These are phyloP conservation scores for Geranomyces variabilis DNA, from an alignment of 192 early-diverging fungal species.

Conservation along the genomic window DNA sequence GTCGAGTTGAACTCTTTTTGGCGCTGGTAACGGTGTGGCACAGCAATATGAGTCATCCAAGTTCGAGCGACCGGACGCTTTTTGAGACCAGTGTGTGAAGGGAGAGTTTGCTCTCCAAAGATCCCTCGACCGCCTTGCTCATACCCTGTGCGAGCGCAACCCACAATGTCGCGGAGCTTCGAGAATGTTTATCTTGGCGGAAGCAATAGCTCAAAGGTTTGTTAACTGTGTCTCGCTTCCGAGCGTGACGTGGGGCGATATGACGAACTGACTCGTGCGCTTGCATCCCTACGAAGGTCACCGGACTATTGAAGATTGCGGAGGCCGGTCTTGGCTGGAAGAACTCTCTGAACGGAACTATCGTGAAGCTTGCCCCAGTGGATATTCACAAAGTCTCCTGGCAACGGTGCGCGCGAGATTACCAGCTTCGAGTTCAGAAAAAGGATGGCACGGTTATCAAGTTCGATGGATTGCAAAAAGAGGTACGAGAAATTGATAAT, in stretches of 20 bases:
- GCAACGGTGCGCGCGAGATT: constrained; percentile 84
- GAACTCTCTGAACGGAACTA: constrained; percentile 53
- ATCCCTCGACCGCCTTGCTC: too few species aligned
- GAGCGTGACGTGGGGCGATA: background rate
- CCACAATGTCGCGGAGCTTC: constrained; percentile 36
- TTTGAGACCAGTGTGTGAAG: too few species aligned
- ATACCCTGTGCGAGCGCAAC: too few species aligned
- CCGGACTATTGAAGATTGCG: constrained; percentile 53
- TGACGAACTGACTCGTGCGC: too few species aligned
- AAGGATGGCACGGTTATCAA: constrained; percentile 76
- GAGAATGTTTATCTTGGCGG: constrained; percentile 52
- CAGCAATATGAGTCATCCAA: too few species aligned
- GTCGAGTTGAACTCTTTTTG: too few species aligned
- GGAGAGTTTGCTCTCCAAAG: too few species aligned
- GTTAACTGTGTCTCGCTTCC: constrained; percentile 4
- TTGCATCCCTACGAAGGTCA: constrained; percentile 25
- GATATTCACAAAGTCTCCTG: constrained; percentile 63
- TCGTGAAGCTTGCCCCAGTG: constrained; percentile 60
- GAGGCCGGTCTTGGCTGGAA: constrained; percentile 78
- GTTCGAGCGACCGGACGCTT: too few species aligned
- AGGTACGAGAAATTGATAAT: constrained; percentile 52
- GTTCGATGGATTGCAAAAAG: constrained; percentile 87
- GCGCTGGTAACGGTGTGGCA: too few species aligned
- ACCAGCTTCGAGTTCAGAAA: constrained; percentile 74
- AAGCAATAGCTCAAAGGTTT: constrained; percentile 42